Evolutionary conservation across 179 eudicot species (phyloP), one percentile per base, ranked within the genome.

Genomic region (Carnegiea gigantea): DNA sequence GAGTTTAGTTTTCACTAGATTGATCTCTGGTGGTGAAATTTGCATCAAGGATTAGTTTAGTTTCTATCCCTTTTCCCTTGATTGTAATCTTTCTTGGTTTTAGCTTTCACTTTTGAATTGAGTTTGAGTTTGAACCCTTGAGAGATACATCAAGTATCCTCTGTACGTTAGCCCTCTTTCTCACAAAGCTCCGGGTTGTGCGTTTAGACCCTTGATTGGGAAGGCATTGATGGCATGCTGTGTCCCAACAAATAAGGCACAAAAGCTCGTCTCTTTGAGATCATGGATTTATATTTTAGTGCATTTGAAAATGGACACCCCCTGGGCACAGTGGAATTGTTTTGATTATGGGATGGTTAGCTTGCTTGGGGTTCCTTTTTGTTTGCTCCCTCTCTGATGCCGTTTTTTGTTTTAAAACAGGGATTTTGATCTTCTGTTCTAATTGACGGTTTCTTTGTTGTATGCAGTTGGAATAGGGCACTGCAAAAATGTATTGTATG

Each of bases 391-490:
- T 62, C 7, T 62, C 38, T 70, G n/a, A 70, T 15, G 20, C 2
- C 36, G 71, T 65, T 65, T 33, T 65, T 65, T n/a, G 26, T 28
- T n/a, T n/a, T n/a, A n/a, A 21, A 14, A 65, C 30, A 12, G 2
- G 73, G 44, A 30, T 44, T 70, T 30, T 70, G 46, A 36, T 70
- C 68, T 62, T 1, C 21, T 40, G 24, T 24, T 3, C 24, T 70
- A 3, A 46, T 11, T 67, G 11, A 65, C 24, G 65, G 54, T 62
- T 18, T 44, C 77, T 46, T 78, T 23, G 53, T 81, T 26, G 57
- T 75, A 70, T 57, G 62, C 6, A 10, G n/a, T 30, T 81, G 79
- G 40, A 46, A 12, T 73, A 60, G 62, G 23, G 83, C 30, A 46
- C n/a, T 23, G 21, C 48, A 6, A 80, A 74, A 5, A 21, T 74